A percentile compares a stretch with the other conserved stretches of the same genome.
phyloP scores from a whole-genome alignment of 768 basidiomycete species.

The Phaeotremella fagi region DNA sequence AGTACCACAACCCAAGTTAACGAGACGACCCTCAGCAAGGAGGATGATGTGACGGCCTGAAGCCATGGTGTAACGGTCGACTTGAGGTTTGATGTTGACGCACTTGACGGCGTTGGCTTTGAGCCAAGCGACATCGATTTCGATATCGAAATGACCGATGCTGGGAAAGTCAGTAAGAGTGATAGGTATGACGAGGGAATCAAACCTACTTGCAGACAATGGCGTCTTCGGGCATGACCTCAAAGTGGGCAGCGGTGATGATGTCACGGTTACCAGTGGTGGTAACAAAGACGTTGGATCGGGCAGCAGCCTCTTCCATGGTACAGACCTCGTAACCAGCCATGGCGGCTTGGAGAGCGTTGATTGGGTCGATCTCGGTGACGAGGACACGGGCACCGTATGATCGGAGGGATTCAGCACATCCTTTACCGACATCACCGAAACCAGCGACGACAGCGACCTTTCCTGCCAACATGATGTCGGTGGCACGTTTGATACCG shows the following conservation, averaged over 20 bases:
- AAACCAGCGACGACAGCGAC: slow-evolving; percentile 98
- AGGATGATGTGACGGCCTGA: slow-evolving; percentile 92
- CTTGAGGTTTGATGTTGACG: slow-evolving; percentile 96
- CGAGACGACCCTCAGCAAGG: slow-evolving; percentile 96
- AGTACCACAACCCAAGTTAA: slow-evolving; percentile 97
- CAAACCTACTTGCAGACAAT: slow-evolving; percentile 87
- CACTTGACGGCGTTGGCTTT: slow-evolving; percentile 80
- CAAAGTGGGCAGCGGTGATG: slow-evolving; percentile 86
- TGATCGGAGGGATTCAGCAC: slow-evolving; percentile 93
- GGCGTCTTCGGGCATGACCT: slow-evolving; percentile 93
- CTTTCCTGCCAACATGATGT: slow-evolving; percentile 99
- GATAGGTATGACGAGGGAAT: neutral
- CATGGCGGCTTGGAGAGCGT: slow-evolving; percentile 99
- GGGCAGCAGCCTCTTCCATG: slow-evolving; percentile 93
- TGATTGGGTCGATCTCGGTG: slow-evolving; percentile 99
- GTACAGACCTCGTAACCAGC: slow-evolving; percentile 97
- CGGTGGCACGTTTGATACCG: slow-evolving; percentile 99
- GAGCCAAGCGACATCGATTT: slow-evolving; percentile 96
- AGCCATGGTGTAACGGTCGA: slow-evolving; percentile 92
- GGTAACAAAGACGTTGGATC: slow-evolving; percentile 89
- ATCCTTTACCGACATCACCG: slow-evolving; percentile 99
- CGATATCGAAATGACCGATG: slow-evolving; percentile 55
- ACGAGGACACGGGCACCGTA: slow-evolving; percentile 94
- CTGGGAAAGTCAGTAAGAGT: too few relatives aligned
- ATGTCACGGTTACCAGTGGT: slow-evolving; percentile 99